These are phyloP conservation scores for Cymbopogon citratus DNA, from an alignment of 176 grass and related monocot genomes.

Conservation along the genomic window DNA sequence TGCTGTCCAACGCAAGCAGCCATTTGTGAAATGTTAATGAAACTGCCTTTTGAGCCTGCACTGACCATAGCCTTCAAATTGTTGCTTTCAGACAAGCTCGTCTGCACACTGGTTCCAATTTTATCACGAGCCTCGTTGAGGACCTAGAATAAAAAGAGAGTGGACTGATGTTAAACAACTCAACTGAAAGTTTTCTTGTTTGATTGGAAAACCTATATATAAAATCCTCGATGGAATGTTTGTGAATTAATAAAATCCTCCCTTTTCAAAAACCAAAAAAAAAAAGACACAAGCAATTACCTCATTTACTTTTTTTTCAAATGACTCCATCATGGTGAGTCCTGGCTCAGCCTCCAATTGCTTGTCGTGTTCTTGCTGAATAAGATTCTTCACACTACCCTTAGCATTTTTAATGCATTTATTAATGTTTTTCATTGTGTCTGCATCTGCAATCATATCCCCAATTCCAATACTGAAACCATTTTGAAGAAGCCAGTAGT, in stretches of 20 bases:
- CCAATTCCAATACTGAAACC: conserved; percentile 97
- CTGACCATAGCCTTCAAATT: conserved; percentile 53
- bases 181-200: not conserved
- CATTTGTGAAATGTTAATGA: conserved; percentile 98
- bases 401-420: conserved; percentile 70
- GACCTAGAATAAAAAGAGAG: conserved; percentile 42
- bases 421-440: conserved; percentile 88
- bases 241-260: no score
- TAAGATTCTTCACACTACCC: conserved; percentile 80
- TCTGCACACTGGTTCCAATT: conserved; percentile 79
- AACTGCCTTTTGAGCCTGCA: conserved; percentile 84
- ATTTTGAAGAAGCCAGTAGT: conserved; percentile 93
- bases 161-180: not conserved
- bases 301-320: conserved; percentile 96
- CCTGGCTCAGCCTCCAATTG: conserved; percentile 78
- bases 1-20: conserved; percentile 97
- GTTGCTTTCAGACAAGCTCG: conserved; percentile 78
- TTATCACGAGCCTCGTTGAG: conserved; percentile 94
- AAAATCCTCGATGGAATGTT: no score
- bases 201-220: no score
- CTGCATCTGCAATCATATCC: conserved; percentile 90
- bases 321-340: conserved; percentile 92
- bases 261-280: no score
- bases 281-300: conserved; percentile 41
- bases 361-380: conserved; percentile 59